Evolutionary conservation across 257 asterid genomes (phyloP).

Genomic region (Solanum acaule): DNA sequence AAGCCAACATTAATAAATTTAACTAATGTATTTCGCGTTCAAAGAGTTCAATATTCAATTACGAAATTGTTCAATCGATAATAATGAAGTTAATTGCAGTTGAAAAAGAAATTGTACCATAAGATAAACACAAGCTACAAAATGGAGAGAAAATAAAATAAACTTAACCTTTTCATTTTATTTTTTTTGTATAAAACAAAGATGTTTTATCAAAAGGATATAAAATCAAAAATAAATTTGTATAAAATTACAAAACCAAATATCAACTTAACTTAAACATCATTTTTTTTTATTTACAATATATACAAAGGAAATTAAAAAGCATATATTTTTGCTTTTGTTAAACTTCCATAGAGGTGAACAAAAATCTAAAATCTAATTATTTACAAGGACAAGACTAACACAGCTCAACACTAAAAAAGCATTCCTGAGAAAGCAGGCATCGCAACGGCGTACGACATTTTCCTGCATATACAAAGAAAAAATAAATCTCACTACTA

Average conservation of each 20-base stretch:
- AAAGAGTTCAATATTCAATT: too few species aligned
- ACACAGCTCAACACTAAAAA: background rate
- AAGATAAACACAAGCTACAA: too few species aligned
- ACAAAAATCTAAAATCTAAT: background rate
- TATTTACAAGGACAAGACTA: background rate
- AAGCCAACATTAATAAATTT: too few species aligned
- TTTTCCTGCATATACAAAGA: background rate
- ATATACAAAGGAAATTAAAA: background rate
- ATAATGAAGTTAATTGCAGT: background rate
- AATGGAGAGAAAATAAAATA: too few species aligned
- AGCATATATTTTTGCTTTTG: background rate
- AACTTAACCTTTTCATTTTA: background rate
- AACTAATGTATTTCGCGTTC: too few species aligned
- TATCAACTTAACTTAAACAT: background rate
- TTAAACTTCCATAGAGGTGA: background rate
- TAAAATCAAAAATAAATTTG: too few species aligned
- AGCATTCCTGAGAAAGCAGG: background rate
- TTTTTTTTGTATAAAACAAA: background rate
- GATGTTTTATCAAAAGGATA: background rate
- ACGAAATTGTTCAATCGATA: too few species aligned
- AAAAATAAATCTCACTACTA: background rate
- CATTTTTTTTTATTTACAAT: background rate
- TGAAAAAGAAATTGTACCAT: background rate
- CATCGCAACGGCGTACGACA: background rate
- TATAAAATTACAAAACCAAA: background rate